These are phyloP conservation scores for Epicoccum nigrum DNA, from an alignment of 2,329 filamentous ascomycete species.

Conservation along the genomic window DNA sequence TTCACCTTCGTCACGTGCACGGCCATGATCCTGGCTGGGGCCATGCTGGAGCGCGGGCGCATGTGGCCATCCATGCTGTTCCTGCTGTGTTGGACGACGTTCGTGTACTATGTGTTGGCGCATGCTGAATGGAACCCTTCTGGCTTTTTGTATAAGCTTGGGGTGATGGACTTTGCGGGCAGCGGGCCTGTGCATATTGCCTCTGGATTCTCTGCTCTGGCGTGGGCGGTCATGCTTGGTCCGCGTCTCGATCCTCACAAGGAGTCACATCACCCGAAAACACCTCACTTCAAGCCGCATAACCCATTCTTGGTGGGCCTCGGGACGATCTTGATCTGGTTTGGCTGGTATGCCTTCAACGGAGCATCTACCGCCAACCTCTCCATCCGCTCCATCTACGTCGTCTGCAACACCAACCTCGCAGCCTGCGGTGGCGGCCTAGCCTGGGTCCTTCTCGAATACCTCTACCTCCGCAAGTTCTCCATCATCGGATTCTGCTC, in stretches of 20 bases:
- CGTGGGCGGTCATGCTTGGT: constrained; percentile 75
- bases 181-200: constrained; percentile 78
- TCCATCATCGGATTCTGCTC: constrained; percentile 60
- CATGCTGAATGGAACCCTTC: constrained; percentile 80
- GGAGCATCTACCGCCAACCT: constrained; percentile 56
- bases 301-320: constrained; percentile 77
- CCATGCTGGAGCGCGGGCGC: constrained; percentile 43
- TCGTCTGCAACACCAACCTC: constrained; percentile 65
- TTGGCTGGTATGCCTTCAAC: constrained; percentile 46
- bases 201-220: constrained; percentile 72
- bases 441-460: constrained; percentile 61
- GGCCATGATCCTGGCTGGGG: constrained; percentile 43
- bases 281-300: constrained; percentile 72
- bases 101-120: constrained; percentile 58
- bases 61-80: constrained; percentile 42
- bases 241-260: constrained; percentile 68
- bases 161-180: constrained; percentile 75
- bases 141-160: constrained; percentile 73
- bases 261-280: constrained; percentile 49
- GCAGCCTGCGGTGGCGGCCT: constrained; percentile 62
- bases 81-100: constrained; percentile 44
- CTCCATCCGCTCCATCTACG: constrained; percentile 60
- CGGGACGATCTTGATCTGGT: constrained; percentile 66
- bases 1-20: constrained; percentile 44
- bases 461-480: constrained; percentile 56